Base-by-base conservation (phyloP, 2,329 filamentous ascomycete species). In the Arachnomyces sp. region DNA sequence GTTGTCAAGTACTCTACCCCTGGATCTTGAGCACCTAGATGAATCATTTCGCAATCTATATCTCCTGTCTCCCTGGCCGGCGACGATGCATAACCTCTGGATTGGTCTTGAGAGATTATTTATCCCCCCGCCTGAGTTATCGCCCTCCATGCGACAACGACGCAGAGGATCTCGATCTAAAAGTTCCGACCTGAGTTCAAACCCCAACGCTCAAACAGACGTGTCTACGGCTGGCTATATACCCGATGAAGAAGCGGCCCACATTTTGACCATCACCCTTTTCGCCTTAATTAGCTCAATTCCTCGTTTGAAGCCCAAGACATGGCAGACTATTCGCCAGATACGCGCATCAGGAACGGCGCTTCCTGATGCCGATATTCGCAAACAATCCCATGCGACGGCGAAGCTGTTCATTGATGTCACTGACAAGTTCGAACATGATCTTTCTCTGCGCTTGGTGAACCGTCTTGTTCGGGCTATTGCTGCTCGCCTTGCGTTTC, bases 401-500 rank as follows among this genome's bases (percentile, higher is more conserved):
- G 60, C 55, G 13, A 51, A 43, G 47, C 52, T 53, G 36, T 45
- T 63, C 7, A 46, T 61, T n/a, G 54, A 59, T 18, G 50, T 56
- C 3, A 60, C 53, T 44, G 66, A 74, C 48, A 62, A 60, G 29
- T 55, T 74, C 11, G 71, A 74, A 44, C 67, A 74, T 51, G 71
- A 73, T 30, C 59, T 71, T 17, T 71, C 70, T 13, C 51, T 74
- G 33, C 66, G 71, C 15, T 57, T 77, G 25, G 57, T 70, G n/a
- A 64, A 64, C 36, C 65, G 69, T 8, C 52, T 77, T 28, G 61
- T 71, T 15, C 63, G 65, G 37, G 71, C 64, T 36, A 64, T 77
- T 36, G 67, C 66, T 5, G 67, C 67, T 14, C 65, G 72, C 7
- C 56, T 64, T 32, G 70, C 70, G 28, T 72, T 71, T 40, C 54